Base-by-base conservation (phyloP, 176 grass and related monocot species). In the Chloris gayana region DNA sequence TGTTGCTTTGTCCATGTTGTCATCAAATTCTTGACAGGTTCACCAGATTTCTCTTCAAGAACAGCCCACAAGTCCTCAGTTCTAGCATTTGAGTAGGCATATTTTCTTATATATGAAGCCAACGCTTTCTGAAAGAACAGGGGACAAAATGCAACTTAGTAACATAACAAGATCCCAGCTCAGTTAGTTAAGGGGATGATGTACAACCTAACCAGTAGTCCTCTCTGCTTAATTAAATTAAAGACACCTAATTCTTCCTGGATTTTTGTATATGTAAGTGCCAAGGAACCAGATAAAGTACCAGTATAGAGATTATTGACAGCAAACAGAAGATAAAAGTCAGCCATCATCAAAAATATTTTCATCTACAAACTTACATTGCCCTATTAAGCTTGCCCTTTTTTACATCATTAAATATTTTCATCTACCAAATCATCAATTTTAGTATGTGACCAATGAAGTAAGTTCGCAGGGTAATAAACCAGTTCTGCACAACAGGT, bases 1-100 rank as follows among this genome's bases (percentile, higher is more conserved):
- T 97, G 72, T 79, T 94, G 92, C 88, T 97, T 97, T 60, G 95
- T 97, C 95, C 95, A 97, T 29, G 80, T 75, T 67, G 63, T 87
- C 95, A 98, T 94, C 78, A 98, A 74, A 62, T 87, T 79, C 83
- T 86, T 94, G 72, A 94, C 82, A 64, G 92, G 91, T 90, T 97
- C 91, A 49, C 91, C 87, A 49, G 94, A 82, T 72, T 90, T 88
- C 72, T 97, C 87, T 89, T 97, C 91, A 84, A 97, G 83, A 74
- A 91, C 94, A 75, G 85, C 94, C 94, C 94, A 97, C 15, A 97
- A 73, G 67, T 97, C 94, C 73, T 97, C 91, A 46, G 94, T 97
- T 88, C 88, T 97, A 79, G 94, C 94, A 87, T 94, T 97, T 77
- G 89, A 87, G 80, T 86, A 94, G 57, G 91, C 84, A 88, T 84